Evolutionary conservation across 768 basidiomycete genomes (phyloP), one percentile per base, ranked within the genome.

Genomic region (Mycena amicta): DNA sequence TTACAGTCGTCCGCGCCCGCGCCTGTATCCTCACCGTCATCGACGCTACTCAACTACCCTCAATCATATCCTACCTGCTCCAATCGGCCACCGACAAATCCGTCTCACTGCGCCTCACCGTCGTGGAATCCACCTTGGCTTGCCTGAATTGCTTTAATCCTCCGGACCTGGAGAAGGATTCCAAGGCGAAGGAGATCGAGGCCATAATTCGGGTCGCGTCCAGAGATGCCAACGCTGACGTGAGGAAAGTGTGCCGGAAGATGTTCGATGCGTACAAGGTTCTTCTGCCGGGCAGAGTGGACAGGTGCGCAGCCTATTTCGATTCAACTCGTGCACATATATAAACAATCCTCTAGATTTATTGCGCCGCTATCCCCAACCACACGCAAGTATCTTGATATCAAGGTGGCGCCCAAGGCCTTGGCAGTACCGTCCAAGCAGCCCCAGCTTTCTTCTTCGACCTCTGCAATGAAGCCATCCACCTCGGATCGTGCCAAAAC

Each of bases 101-200:
- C 16, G 71, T 76, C 20, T 81, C 83, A 2, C 74, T 88, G 27
- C 81, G 93, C 52, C 67, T 89, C 4, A 79, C 81, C 18, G 83
- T 84, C n/a, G 82, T 84, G 3, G 90, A 93, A 70, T 78, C 83
- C 28, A 77, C 86, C 0, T 67, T 92, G 50, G 77, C 80, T 16
- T 88, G 86, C 60, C 74, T 93, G 52, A 89, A 89, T 59, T 86
- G 82, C 64, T 87, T 86, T 69, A 91, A 90, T 71, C 91, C 90
- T 8, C 89, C 89, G 0, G 89, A 92, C 63, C 70, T 92, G 28
- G 89, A 90, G 70, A 88, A 83, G 69, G 89, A 91, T 47, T 59
- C 74, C 0, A 76, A 88, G 16, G 86, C 84, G 0, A 77, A 76
- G 45, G 84, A 89, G 39, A 76, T 95, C 26, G 93, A 95, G 70